Evolutionary conservation across 495 filamentous ascomycete genomes (phyloP), one percentile per base, ranked within the genome.

Genomic region (Staphylotrichum longicolle): DNA sequence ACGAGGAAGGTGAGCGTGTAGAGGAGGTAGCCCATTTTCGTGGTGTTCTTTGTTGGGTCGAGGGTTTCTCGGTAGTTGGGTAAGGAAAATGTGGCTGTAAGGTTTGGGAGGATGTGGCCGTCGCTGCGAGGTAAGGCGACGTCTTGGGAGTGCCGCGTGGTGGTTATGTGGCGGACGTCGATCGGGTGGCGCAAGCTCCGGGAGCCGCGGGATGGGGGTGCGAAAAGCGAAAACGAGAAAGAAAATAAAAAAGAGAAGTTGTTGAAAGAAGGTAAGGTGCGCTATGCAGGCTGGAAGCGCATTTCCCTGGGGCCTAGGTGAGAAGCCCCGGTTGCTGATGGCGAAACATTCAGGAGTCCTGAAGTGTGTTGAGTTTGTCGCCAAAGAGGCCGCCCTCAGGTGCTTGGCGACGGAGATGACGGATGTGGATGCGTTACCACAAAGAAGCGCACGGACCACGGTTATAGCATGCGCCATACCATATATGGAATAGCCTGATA

Each of bases 1-100:
- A 86, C 76, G 34, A 83, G 68, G 69, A 93, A 81, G 63, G 82
- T 79, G 55, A 89, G 71, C 59, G 83, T 82, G 80, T 91, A 97
- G 74, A 96, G 83, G 62, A 96, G 67, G 77, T 91, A 92, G 57
- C 75, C 77, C 89, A 92, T 72, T 61, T 64, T 58, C 34, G 15
- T 34, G 40, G 41, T 35, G 44, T 54, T 9, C 10, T 6, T 40
- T 11, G 27, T n/a, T 50, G 4, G n/a, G 30, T 14, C 27, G 14
- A 3, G 32, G 49, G 30, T 51, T 15, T 14, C 1, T 5, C 7
- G 33, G 49, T 20, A 27, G 7, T 27, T 9, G 35, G 47, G 33
- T 27, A 27, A 27, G 20, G 20, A 27, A 27, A 1, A 27, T 27
- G 37, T 27, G n/a, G 30, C 20, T 12, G 46, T 47, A 9, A 34